Base-by-base conservation (phyloP, 306 rosid species). In the Rosa persica region DNA sequence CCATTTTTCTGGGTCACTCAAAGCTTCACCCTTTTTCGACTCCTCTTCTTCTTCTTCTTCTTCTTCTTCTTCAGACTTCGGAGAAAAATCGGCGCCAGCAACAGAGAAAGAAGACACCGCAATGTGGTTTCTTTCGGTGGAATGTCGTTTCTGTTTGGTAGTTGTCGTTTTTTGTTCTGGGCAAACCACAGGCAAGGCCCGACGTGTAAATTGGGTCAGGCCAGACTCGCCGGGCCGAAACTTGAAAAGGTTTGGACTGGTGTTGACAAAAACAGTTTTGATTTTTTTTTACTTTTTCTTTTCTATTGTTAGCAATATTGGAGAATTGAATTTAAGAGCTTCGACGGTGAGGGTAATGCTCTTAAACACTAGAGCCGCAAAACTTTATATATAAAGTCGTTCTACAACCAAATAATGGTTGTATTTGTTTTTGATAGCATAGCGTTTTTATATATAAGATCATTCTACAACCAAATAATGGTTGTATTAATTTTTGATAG, bases 1-100 rank as follows among this genome's bases (percentile, higher is more conserved):
- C 98, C 98, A 95, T 95, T 42, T 58, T 60, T 64, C 49, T 61
- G 30, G 68, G 51, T 16, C 48, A 11, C 66, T 25, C 69, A 40
- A 72, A 77, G 61, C 47, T 72, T 51, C 27, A 72, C 2, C 1
- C 20, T 72, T 72, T 49, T 51, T 4, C n/a, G 30, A 8, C 34
- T 54, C 11, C 1, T 52, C 13, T 58, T 23, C 17, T 10, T 20
- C 36, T 58, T 60, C 20, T 22, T 11, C 49, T 25, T 27, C 30
- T 27, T 30, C 34, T 25, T 47, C 70, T 61, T 27, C 19, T 8
- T 65, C 8, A 13, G 23, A 7, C 8, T 34, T 51, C 66, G n/a
- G 36, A 54, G 38, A 23, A 51, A 43, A 57, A 8, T 39, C 68
- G 68, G 77, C 52, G 40, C 77, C 3, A 40, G 40, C 40, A 15